Evolutionary conservation across 768 basidiomycete species (phyloP), one percentile per base, ranked within the genome.

Genomic region (Heimioporus sp.): DNA sequence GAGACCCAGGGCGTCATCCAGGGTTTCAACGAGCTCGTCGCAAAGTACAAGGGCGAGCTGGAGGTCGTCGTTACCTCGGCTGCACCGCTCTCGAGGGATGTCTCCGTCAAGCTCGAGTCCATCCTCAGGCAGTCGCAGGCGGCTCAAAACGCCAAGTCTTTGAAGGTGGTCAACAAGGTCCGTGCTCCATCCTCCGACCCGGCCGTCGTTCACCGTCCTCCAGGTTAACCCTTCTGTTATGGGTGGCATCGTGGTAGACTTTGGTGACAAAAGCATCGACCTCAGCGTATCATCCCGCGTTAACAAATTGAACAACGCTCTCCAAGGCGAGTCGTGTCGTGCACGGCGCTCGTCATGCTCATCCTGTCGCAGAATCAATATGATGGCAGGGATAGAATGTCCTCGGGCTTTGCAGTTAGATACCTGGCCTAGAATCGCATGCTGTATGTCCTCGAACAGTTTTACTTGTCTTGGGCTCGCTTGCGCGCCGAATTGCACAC

Each of bases 211-310:
- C 48, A 60, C 46, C 46, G 31, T 52, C 48, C 40, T 55, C 30
- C 54, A 96, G 93, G 89, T 98, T 65, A 94, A 98, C 77, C 85
- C 93, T 40, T 75, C 83, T n/a, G 76, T 98, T 51, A 73, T 98
- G 56, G 97, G 96, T 52, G 97, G 97, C 46, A 71, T 98, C 53
- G 80, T 98, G 54, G 87, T 99, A 44, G 97, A 99, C 75, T 93
- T 99, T 66, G 96, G 94, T 57, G 97, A 98, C 78, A 96, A 96
- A 79, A 93, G 92, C 48, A 89, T 99, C 63, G 97, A 99, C 74
- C 81, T 98, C 53, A 95, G 92, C 61, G 94, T 96, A 50, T 86
- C 85, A 44, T 92, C 92, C 32, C 90, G 92, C 49, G 92, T 98
- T 64, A 96, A 86, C 69, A 96, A 94, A 73, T 83, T 98, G 67